Evolutionary conservation across 345 rosid species (phyloP).

Genomic region (Rhizophora mangle): DNA sequence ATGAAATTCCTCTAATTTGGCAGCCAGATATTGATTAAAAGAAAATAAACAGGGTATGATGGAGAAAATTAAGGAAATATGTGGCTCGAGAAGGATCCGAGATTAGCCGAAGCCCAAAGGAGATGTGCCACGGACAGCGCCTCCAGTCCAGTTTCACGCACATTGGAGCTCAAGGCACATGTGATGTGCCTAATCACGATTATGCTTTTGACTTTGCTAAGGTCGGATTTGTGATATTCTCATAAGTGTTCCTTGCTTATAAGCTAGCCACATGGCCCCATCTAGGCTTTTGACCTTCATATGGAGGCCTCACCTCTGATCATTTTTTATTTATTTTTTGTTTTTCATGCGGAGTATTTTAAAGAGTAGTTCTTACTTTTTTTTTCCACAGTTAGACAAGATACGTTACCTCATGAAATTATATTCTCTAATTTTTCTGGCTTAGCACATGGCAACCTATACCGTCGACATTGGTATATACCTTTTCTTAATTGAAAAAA

Average conservation of each 20-base stretch:
- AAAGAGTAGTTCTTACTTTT: not conserved
- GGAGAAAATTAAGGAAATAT: not conserved
- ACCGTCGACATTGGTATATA: too few species aligned
- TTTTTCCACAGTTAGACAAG: too few species aligned
- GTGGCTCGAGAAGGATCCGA: not conserved
- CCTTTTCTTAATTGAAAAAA: too few species aligned
- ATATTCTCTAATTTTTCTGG: too few species aligned
- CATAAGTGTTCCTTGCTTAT: constrained; percentile 1
- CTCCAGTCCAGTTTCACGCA: constrained; percentile 3
- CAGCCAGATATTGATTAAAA: too few species aligned
- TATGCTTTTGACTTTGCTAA: not conserved
- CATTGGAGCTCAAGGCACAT: not conserved
- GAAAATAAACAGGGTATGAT: too few species aligned
- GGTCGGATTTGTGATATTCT: not conserved
- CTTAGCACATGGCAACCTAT: too few species aligned
- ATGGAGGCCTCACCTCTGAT: not conserved
- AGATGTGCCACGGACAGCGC: not conserved
- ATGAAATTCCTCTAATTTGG: too few species aligned
- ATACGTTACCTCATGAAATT: too few species aligned
- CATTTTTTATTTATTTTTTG: too few species aligned
- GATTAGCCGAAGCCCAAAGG: not conserved
- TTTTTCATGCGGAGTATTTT: too few species aligned
- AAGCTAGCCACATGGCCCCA: constrained; percentile 10
- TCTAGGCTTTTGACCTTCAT: not conserved
- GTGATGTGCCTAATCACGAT: constrained; percentile 4